A percentile compares a stretch with the other conserved stretches of the same genome.
Evolutionary conservation across 768 basidiomycete genomes (phyloP).

Genomic region (Trametes cingulata): DNA sequence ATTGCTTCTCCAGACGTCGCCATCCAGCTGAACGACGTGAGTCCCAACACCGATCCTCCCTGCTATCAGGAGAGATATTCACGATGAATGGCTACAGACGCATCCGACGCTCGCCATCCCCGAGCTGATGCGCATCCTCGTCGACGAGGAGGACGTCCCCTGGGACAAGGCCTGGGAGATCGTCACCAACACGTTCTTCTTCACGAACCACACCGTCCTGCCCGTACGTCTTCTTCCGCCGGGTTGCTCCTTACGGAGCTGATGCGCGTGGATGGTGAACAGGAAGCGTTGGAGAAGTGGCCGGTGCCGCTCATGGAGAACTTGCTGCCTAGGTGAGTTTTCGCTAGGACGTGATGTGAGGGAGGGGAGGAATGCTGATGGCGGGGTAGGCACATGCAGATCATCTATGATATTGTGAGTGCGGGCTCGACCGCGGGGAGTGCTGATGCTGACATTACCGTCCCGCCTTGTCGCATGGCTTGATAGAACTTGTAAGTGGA

Average conservation of each 20-base stretch:
- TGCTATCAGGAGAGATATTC: not conserved
- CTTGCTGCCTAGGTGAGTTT: conserved; percentile 59
- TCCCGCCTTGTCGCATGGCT: not conserved
- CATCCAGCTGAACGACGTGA: conserved; percentile 92
- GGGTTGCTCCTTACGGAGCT: not conserved
- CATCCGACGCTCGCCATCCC: conserved; percentile 95
- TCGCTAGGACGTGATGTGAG: not conserved
- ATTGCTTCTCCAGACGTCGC: conserved; percentile 59
- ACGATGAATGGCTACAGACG: conserved; percentile 49
- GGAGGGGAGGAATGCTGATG: not conserved
- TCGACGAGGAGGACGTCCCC: conserved; percentile 86
- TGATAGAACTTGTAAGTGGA: conserved; percentile 50
- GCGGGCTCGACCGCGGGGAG: not conserved
- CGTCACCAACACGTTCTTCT: conserved; percentile 88
- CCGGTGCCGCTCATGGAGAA: conserved; percentile 83
- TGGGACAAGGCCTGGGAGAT: conserved; percentile 91
- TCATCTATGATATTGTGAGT: conserved; percentile 87
- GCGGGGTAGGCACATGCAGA: conserved; percentile 70
- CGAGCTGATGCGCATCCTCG: conserved; percentile 88
- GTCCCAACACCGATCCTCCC: not conserved
- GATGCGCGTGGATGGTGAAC: not conserved
- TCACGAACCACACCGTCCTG: conserved; percentile 94
- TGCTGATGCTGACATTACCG: not conserved
- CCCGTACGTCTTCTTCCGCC: conserved; percentile 52
- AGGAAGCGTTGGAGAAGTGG: conserved; percentile 93